Evolutionary conservation across 2,329 filamentous ascomycete species (phyloP), one percentile per base, ranked within the genome.

Genomic region (Aspergillus piperis): DNA sequence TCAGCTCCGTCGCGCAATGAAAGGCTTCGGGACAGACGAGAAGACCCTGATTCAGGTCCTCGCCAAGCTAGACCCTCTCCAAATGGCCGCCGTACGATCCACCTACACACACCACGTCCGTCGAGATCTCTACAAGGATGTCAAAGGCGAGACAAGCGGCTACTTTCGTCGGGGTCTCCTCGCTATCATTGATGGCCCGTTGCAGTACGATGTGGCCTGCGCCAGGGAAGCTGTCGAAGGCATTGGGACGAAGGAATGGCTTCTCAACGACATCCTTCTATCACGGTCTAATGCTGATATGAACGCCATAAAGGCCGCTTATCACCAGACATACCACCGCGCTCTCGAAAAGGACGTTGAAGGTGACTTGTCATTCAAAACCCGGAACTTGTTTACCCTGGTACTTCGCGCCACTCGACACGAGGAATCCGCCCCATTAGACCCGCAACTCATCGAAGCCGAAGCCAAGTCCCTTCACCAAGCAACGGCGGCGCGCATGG

Each of bases 11-110:
- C 84, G 84, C 67, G 91, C 94, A 2, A 96, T 97, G 92, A 96
- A 96, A 76, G 92, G 92, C 0, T 91, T 96, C 63, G 94, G 93
- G 36, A 97, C 93, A 0, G 87, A 98, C 70, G 93, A 97, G 75
- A 89, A 87, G 69, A 76, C 84, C 0, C 80, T 98, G 15, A 93
- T 96, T 64, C 80, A 81, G 2, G 80, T 88, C 3, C 80, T 98
- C 8, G 80, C 89, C 2, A 85, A 83, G 66, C 88, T 92, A 64
- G 91, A 96, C 64, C 90, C 93, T 1, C 80, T 92, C 4, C 90
- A 96, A 73, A 84, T 95, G 63, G 85, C 88, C 51, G 81, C 85
- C 8, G 81, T 96, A 54, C 86, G 88, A 59, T 74, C 82, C 7
- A 83, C 89, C 2, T 98, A 90, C 78, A 79, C 86, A 79, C 86